Conservation (phyloP, 495 filamentous ascomycete genomes). For the Tuber indicum region DNA sequence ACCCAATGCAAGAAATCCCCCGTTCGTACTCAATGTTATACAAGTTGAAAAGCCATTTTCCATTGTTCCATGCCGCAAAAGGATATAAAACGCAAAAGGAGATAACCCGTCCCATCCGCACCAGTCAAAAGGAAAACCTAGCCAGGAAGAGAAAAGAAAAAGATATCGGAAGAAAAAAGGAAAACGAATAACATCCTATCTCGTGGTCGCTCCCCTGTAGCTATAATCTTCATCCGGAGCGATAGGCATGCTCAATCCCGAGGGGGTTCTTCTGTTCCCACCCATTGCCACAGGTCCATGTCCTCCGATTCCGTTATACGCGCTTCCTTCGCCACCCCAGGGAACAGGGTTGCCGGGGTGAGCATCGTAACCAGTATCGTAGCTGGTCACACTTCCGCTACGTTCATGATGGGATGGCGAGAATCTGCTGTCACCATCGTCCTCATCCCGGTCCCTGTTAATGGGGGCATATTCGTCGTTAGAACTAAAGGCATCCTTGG, state of each 20-base stretch:
- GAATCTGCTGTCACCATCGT: slow-evolving; percentile 22
- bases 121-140: background rate
- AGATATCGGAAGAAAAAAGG: background rate
- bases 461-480: slow-evolving; percentile 41
- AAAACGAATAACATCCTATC: slow-evolving; percentile 9
- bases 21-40: slow-evolving; percentile 2
- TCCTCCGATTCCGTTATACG: slow-evolving; percentile 35
- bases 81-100: slow-evolving; percentile 1
- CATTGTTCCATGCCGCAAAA: slow-evolving; percentile 6
- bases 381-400: slow-evolving; percentile 22
- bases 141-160: background rate
- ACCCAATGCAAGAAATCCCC: background rate
- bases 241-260: slow-evolving; percentile 32
- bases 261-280: background rate
- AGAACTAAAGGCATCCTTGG: slow-evolving; percentile 42
- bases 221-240: slow-evolving; percentile 28
- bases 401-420: slow-evolving; percentile 20
- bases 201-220: slow-evolving; percentile 21
- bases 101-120: slow-evolving; percentile 1
- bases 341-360: slow-evolving; percentile 35
- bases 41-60: background rate
- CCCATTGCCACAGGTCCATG: slow-evolving; percentile 30
- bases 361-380: slow-evolving; percentile 29
- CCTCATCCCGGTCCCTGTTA: slow-evolving; percentile 34
- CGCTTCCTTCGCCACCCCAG: slow-evolving; percentile 36